phyloP scores from a whole-genome alignment of 345 rosid species.

The Viola odorata region DNA sequence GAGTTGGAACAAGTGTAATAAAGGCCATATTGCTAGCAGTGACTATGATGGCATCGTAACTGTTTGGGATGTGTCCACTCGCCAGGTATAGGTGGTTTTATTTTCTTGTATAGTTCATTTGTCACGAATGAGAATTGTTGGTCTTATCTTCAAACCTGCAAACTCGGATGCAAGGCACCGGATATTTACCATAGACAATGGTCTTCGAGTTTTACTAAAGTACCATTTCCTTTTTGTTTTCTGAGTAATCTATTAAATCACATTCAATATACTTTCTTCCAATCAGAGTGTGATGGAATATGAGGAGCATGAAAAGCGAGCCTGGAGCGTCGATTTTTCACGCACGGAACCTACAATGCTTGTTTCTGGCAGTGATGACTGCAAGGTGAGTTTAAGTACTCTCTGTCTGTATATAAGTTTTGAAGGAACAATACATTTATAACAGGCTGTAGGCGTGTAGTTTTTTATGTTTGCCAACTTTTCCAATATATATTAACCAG shows the following conservation, averaged over 20 bases:
- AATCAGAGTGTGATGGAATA: slow-evolving; percentile 81
- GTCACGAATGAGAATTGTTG: too few relatives aligned
- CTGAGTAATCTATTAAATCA: neutral
- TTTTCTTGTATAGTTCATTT: neutral
- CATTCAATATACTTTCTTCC: neutral
- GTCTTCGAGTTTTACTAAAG: neutral
- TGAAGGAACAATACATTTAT: too few relatives aligned
- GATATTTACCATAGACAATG: neutral
- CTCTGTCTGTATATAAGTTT: too few relatives aligned
- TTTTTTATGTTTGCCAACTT: too few relatives aligned
- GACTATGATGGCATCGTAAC: slow-evolving; percentile 93
- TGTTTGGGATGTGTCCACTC: slow-evolving; percentile 87
- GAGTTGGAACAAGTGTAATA: slow-evolving; percentile 83
- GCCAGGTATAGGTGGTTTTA: slow-evolving; percentile 43
- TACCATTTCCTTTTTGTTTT: neutral
- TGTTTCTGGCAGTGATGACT: slow-evolving; percentile 92
- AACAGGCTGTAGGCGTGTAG: too few relatives aligned
- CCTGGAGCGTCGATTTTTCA: slow-evolving; percentile 98
- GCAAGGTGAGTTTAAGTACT: slow-evolving; percentile 47
- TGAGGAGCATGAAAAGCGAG: slow-evolving; percentile 93
- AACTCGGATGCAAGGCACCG: too few relatives aligned
- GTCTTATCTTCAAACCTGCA: too few relatives aligned
- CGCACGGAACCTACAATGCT: slow-evolving; percentile 84
- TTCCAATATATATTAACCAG: too few relatives aligned
- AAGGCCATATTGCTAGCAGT: slow-evolving; percentile 88